Base-by-base conservation (phyloP, 805 yeast genomes). In the Millerozyma acaciae region DNA sequence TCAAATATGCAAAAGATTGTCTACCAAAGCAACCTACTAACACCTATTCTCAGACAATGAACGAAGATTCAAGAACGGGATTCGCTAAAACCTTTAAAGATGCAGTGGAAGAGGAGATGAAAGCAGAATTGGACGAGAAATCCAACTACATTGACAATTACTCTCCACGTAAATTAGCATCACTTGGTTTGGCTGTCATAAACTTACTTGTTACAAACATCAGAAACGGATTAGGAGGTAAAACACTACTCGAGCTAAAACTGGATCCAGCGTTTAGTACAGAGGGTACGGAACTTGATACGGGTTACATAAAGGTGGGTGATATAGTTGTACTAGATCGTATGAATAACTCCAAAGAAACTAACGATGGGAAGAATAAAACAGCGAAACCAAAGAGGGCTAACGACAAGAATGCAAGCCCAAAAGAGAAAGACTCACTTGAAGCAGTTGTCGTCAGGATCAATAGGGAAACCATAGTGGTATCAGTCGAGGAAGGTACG, bases 221-320 rank as follows among this genome's bases (percentile, higher is more conserved):
- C 2, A 65, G 82, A 35, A 82, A 89, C 0, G 95, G 95, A 0
- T 60, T 86, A 7, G 94, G 86, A 10, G 96, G 96, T 2, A 75
- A 79, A 37, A 64, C 78, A 1, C 63, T 81, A 4, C 45, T 86
- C 9, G 95, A 86, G 42, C 56, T 90, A 33, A 64, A 47, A 12
- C 60, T 66, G 18, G 90, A 84, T 41, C 62, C 80, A 0, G 68
- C 69, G 2, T 73, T 50, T 31, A 45, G 44, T 16, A 48, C 30
- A 60, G 33, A 47, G 53, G 45, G 53, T 9, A 45, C 40, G 16
- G 58, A 50, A 18, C 50, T 75, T 5, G 67, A 62, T 9, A 43
- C 59, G 12, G 82, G 84, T 1, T 75, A 75, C 16, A 54, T 86
- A 17, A 70, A 78, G 42, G 71, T 73, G 4, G 96, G 96, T 9